Base-by-base conservation (phyloP, 1,284 basidiomycete genomes). In the Exobasidium cylindrosporum region DNA sequence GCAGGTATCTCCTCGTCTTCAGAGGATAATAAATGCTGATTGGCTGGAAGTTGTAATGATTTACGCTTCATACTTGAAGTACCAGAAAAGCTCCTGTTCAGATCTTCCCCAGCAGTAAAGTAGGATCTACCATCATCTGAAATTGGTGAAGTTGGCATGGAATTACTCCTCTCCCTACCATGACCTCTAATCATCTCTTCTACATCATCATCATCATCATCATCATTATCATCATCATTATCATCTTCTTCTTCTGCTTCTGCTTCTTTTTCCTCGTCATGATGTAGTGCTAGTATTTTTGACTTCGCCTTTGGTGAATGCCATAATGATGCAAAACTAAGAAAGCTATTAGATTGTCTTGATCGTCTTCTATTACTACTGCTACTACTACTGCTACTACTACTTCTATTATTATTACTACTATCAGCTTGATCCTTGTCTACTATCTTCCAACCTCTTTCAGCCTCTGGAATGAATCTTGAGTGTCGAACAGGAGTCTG, bases 391-490 rank as follows among this genome's bases (percentile, higher is more conserved):
- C 26, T 28, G 47, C 5, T 50, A 50, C n/a, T 50, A 13, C 21
- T 50, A 21, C 14, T 24, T 50, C 26, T 50, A 21, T 28, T 24
- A 14, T 24, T 50, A 13, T 50, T 28, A 24, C 21, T 50, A 24
- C 4, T 40, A n/a, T n/a, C n/a, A n/a, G n/a, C n/a, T 45, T 45
- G 43, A 23, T 11, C 43, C 23, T 4, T 3, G 43, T 53, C n/a
- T n/a, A 24, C 3, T 21, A 2, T 53, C n/a, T 28, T 21, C 49
- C 49, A 53, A n/a, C 49, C 49, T 53, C 49, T 28, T 31, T 53
- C 49, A 17, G 49, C 49, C 28, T 53, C 49, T 2, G 49, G 49
- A 31, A 53, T 53, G 14, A 53, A 53, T 4, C 49, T 17, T 31
- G 49, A 53, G 13, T 53, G 14, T 28, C 49, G n/a, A 4, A 14